phyloP scores from a whole-genome alignment of 208 protist genomes.

The Wallacemonas collosoma region DNA sequence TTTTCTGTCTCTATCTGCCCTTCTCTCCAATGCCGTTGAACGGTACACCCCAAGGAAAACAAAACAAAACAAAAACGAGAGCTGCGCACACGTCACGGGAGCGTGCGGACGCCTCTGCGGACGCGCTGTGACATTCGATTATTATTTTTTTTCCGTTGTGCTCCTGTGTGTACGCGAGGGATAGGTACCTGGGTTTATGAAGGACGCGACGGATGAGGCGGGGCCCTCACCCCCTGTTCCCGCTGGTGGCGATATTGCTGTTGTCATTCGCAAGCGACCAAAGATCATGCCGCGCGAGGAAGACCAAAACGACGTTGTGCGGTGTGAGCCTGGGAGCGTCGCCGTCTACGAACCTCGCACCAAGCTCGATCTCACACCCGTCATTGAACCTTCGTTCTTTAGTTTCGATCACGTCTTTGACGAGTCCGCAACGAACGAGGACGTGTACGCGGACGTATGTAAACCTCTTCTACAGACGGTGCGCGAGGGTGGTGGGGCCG shows the following conservation, averaged over 20 bases:
- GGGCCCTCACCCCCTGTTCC: constrained; percentile 23
- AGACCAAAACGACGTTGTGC: constrained; percentile 78
- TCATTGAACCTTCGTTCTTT: constrained; percentile 87
- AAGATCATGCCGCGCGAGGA: constrained; percentile 54
- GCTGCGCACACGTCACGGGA: too few relatives aligned
- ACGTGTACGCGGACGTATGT: constrained; percentile 71
- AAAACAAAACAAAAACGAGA: too few relatives aligned
- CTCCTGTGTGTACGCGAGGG: not conserved
- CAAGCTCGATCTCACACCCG: constrained; percentile 93
- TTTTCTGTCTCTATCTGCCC: not conserved
- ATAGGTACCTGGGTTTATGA: not conserved
- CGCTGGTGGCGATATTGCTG: constrained; percentile 42
- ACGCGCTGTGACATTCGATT: too few relatives aligned
- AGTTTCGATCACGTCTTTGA: constrained; percentile 84
- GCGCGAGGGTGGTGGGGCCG: constrained; percentile 58
- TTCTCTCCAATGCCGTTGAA: not conserved
- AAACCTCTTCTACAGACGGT: constrained; percentile 68
- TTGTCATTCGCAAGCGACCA: constrained; percentile 84
- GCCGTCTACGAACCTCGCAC: constrained; percentile 85
- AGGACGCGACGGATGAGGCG: constrained; percentile 5
- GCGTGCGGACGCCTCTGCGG: too few relatives aligned
- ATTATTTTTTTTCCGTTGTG: not conserved
- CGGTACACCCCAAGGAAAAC: too few relatives aligned
- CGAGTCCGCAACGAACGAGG: constrained; percentile 55
- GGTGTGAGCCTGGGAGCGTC: constrained; percentile 50